Percentiles rank a stretch among this genome's conserved stretches.
Evolutionary conservation across 2,329 filamentous ascomycete species (phyloP).

Genomic region (Pseudocercospora ulei): DNA sequence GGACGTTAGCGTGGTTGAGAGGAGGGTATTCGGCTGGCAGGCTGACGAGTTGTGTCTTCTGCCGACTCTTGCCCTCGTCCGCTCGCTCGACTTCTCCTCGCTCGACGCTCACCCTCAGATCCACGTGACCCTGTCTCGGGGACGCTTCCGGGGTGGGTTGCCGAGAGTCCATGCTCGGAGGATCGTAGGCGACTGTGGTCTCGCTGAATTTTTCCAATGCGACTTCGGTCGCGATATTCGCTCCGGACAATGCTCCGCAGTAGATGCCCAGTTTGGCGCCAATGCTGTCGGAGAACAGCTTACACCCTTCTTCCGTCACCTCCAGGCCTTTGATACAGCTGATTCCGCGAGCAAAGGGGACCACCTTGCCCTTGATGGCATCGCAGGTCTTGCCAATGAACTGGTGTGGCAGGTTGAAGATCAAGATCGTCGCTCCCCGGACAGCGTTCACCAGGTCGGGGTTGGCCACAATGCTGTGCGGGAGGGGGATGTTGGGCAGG

Average conservation of each 20-base stretch:
- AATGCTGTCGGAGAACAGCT: slow-evolving; percentile 90
- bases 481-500: slow-evolving; percentile 76
- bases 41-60: slow-evolving; percentile 34
- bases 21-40: slow-evolving; percentile 75
- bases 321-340: slow-evolving; percentile 98
- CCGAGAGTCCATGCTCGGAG: slow-evolving; percentile 76
- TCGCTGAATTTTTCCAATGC: slow-evolving; percentile 94
- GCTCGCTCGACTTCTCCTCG: slow-evolving; percentile 28
- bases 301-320: slow-evolving; percentile 74
- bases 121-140: slow-evolving; percentile 27
- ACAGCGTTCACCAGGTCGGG: slow-evolving; percentile 71
- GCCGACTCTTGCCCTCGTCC: slow-evolving; percentile 49
- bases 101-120: slow-evolving; percentile 23
- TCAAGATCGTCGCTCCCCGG: slow-evolving; percentile 71
- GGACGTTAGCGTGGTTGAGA: slow-evolving; percentile 73
- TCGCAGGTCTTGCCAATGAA: slow-evolving; percentile 84
- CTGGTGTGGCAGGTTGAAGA: slow-evolving; percentile 95
- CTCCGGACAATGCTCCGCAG: slow-evolving; percentile 87
- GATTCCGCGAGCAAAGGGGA: slow-evolving; percentile 85
- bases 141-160: slow-evolving; percentile 52
- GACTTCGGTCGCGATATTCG: slow-evolving; percentile 93
- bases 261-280: slow-evolving; percentile 87
- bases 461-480: slow-evolving; percentile 73
- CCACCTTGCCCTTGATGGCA: slow-evolving; percentile 73
- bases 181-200: slow-evolving; percentile 93